Base-by-base conservation (phyloP, 805 yeast species). In the Zygosaccharomyces bisporus region DNA sequence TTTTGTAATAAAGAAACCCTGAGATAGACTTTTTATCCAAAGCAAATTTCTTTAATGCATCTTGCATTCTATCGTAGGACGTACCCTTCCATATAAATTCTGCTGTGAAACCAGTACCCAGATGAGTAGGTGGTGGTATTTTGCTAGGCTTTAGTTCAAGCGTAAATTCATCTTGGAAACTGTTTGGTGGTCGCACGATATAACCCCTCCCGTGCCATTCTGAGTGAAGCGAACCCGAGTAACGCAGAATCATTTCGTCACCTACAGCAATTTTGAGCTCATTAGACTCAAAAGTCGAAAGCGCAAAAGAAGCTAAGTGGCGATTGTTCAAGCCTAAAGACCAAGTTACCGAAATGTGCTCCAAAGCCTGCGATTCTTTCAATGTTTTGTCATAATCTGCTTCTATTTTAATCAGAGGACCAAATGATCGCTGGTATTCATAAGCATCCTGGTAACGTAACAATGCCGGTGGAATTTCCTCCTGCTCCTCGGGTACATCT, bases 81-180 rank as follows among this genome's bases (percentile, higher is more conserved):
- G 82, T 80, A 12, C 91, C 93, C 53, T 85, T 85, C 96, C 96
- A 90, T 41, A 85, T 86, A 60, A 87, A 84, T 55, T 86, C 91
- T 0, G 90, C 89, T 1, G 90, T 79, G 61, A 86, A 90, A 17
- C 82, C 86, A 4, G 78, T 72, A 1, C 76, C 74, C 30, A 76
- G 59, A 48, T 81, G 72, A 2, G 81, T 76, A 41, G 88, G 86
- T 2, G 71, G 68, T 1, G 64, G 57, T 2, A 47, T 58, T 17
- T 67, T 70, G 10, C 63, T 57, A 2, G 77, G 69, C 34, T 62
- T 66, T 49, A 89, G 69, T 61, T 88, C 95, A 38, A 88, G 65
- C 1, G 90, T 82, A 55, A 82, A 82, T 41, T 78, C 81, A 51
- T 83, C 90, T 38, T 77, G 77, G 35, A 70, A 67, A 29, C 83